These are phyloP conservation scores for Geotrichum restrictum DNA, from an alignment of 1,139 yeast genomes.

Conservation along the genomic window DNA sequence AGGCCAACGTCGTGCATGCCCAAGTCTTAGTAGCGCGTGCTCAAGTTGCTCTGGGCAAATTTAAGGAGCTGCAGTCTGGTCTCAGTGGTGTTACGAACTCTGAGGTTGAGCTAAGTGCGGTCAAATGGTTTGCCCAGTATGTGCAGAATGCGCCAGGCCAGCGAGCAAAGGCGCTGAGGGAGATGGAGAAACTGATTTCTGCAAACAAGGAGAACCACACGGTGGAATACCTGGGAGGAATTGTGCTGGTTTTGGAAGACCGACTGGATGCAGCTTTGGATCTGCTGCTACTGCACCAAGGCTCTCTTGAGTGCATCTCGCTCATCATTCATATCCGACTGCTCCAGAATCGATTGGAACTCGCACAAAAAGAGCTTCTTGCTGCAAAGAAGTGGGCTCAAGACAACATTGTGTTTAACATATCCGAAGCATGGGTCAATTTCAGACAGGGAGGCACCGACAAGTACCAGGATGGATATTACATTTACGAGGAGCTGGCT, in stretches of 20 bases:
- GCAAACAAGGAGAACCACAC: conserved; percentile 27
- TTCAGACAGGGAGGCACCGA: conserved; percentile 56
- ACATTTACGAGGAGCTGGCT: conserved; percentile 69
- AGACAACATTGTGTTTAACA: conserved; percentile 63
- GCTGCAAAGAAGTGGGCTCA: conserved; percentile 50
- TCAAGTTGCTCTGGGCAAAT: conserved; percentile 37
- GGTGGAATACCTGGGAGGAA: conserved; percentile 38
- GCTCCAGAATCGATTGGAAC: conserved; percentile 35
- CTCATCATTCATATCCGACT: conserved; percentile 40
- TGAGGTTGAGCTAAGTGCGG: conserved; percentile 27
- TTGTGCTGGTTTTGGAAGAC: conserved; percentile 34
- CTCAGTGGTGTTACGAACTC: conserved; percentile 21
- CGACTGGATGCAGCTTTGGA: conserved; percentile 37
- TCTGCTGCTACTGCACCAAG: conserved; percentile 34
- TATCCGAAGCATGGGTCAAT: conserved; percentile 59
- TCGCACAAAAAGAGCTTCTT: conserved; percentile 37
- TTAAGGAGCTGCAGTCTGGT: conserved; percentile 33
- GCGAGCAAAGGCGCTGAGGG: conserved; percentile 18
- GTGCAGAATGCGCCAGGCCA: conserved; percentile 20
- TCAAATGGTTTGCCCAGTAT: conserved; percentile 30
- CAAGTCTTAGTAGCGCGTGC: conserved; percentile 38
- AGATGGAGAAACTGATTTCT: conserved; percentile 25
- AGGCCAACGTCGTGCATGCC: conserved; percentile 32
- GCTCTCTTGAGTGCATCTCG: conserved; percentile 37
- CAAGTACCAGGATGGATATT: conserved; percentile 57